Conservation (phyloP, 2,329 filamentous ascomycete species). For the Gliomastix tumulicola region DNA sequence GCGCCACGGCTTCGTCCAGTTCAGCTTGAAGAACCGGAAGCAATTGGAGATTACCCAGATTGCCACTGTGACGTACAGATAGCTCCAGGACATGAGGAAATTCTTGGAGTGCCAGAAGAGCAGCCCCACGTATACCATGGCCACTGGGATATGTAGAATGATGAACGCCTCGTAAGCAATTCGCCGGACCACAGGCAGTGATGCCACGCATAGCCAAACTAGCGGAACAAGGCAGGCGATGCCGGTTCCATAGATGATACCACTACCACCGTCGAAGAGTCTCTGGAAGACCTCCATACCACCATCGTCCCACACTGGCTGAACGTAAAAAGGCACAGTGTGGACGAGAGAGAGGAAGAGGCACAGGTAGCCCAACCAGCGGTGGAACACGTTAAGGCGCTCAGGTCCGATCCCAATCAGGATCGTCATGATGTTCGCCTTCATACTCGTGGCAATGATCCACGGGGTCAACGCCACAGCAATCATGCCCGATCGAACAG, state of each 20-base stretch:
- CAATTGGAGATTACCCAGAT: constrained; percentile 75
- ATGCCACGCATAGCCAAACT: constrained; percentile 76
- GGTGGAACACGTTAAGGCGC: constrained; percentile 84
- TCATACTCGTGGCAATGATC: constrained; percentile 86
- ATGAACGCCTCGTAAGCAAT: constrained; percentile 83
- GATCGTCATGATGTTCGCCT: constrained; percentile 77
- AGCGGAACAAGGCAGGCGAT: constrained; percentile 76
- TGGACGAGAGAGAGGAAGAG: constrained; percentile 78
- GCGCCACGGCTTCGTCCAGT: constrained; percentile 78
- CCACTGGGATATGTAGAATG: constrained; percentile 72
- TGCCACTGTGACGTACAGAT: constrained; percentile 72
- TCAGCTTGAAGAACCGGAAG: constrained; percentile 74
- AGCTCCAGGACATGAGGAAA: constrained; percentile 83
- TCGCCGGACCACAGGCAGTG: constrained; percentile 69
- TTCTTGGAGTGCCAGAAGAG: constrained; percentile 97
- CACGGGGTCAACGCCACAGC: constrained; percentile 87
- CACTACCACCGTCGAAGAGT: constrained; percentile 58
- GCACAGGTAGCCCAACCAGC: constrained; percentile 85
- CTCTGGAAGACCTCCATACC: constrained; percentile 64
- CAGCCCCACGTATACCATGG: constrained; percentile 72
- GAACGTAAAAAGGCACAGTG: constrained; percentile 82
- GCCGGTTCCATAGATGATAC: constrained; percentile 79
- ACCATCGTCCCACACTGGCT: constrained; percentile 76
- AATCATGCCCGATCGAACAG: constrained; percentile 85
- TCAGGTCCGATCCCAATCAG: constrained; percentile 90